These are phyloP conservation scores for Leucoagaricus sp. DNA, from an alignment of 1,284 basidiomycete genomes.

Conservation along the genomic window DNA sequence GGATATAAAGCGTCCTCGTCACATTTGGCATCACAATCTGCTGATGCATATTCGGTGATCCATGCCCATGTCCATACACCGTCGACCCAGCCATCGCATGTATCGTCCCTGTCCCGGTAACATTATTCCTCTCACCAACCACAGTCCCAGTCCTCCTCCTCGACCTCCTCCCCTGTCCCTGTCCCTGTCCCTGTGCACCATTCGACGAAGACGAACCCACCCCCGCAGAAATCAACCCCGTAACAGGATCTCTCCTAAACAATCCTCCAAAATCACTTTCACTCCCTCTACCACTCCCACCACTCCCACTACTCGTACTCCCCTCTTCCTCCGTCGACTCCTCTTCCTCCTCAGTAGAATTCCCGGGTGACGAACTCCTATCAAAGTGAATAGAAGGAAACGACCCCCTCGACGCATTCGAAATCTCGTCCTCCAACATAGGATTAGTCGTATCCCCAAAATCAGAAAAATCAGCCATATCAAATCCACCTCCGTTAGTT, in stretches of 20 bases:
- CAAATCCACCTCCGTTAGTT: slow-evolving; percentile 49
- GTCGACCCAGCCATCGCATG: background rate
- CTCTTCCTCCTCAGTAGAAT: slow-evolving; percentile 37
- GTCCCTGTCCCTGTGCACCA: slow-evolving; percentile 14
- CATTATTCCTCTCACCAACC: background rate
- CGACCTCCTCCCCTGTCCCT: background rate
- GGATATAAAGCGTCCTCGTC: slow-evolving; percentile 80
- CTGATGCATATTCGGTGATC: slow-evolving; percentile 7
- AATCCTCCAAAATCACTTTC: slow-evolving; percentile 34
- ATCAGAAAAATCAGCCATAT: slow-evolving; percentile 63
- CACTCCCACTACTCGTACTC: slow-evolving; percentile 31
- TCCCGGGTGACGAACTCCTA: slow-evolving; percentile 36
- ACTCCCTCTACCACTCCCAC: too few relatives aligned
- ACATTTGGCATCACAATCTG: slow-evolving; percentile 37
- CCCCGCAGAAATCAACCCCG: slow-evolving; percentile 18
- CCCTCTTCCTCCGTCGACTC: slow-evolving; percentile 36
- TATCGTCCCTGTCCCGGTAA: background rate
- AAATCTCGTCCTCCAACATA: slow-evolving; percentile 39
- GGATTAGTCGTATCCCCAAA: slow-evolving; percentile 37
- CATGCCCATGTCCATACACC: background rate
- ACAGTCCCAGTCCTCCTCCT: slow-evolving; percentile 6
- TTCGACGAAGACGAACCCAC: slow-evolving; percentile 16
- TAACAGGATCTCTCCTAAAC: slow-evolving; percentile 25
- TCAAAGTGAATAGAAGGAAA: slow-evolving; percentile 84
- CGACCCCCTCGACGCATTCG: slow-evolving; percentile 49